Percentiles rank a stretch among this genome's conserved stretches.
phyloP scores from a whole-genome alignment of 306 rosid species.

The Gynostemma pentaphyllum region DNA sequence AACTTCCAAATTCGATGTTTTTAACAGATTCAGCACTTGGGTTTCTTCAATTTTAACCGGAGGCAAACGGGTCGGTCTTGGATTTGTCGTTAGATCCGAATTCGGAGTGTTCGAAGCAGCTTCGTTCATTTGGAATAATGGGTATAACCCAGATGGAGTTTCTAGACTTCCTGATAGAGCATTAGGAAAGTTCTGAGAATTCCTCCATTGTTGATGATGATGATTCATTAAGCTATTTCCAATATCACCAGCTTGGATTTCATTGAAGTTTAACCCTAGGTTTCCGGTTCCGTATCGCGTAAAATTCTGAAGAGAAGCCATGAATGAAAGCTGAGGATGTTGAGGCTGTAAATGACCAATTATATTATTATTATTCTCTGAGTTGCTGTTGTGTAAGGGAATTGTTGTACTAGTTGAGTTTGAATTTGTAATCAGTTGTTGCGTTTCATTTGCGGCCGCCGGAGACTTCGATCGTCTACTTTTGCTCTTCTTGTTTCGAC shows the following conservation, averaged over 20 bases:
- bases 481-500: constrained; percentile 79
- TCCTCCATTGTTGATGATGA: constrained; percentile 26
- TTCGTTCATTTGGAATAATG: not conserved
- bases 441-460: constrained; percentile 10
- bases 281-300: constrained; percentile 35
- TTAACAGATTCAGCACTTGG: constrained; percentile 11
- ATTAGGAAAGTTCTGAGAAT: not conserved
- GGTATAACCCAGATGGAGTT: not conserved
- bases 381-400: not conserved
- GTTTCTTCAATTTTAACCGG: constrained; percentile 13
- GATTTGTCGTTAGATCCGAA: not conserved
- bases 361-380: constrained; percentile 12
- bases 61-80: constrained; percentile 10
- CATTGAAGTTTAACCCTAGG: constrained; percentile 47
- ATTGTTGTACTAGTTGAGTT: constrained; percentile 18
- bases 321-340: constrained; percentile 38
- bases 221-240: not conserved
- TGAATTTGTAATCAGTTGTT: constrained; percentile 18
- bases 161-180: constrained; percentile 1
- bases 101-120: not conserved
- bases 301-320: constrained; percentile 54
- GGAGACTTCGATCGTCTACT: constrained; percentile 62
- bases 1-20: constrained; percentile 3
- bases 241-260: constrained; percentile 18
- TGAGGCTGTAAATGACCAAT: constrained; percentile 27